Evolutionary conservation across 768 basidiomycete species (phyloP).

Genomic region (Kwoniella dendrophila): DNA sequence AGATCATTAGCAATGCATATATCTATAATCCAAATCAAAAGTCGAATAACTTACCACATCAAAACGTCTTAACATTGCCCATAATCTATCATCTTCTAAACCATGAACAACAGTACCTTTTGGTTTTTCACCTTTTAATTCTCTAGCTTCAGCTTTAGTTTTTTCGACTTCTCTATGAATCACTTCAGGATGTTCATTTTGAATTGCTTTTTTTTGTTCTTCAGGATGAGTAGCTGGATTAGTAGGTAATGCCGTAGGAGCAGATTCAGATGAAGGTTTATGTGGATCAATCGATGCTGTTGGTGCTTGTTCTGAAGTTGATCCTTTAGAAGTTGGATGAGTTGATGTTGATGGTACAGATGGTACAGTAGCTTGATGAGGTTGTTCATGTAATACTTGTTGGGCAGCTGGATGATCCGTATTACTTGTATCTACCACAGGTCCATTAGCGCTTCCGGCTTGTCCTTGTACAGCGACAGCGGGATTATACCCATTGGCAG

Average conservation of each 20-base stretch:
- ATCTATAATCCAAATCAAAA: background rate
- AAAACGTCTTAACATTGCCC: slow-evolving; percentile 55
- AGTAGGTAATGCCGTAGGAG: slow-evolving; percentile 53
- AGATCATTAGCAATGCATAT: too few species aligned
- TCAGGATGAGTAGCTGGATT: slow-evolving; percentile 50
- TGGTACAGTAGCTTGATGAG: slow-evolving; percentile 19
- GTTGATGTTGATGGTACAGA: slow-evolving; percentile 16
- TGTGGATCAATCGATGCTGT: slow-evolving; percentile 45
- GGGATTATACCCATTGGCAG: background rate
- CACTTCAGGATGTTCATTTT: slow-evolving; percentile 49
- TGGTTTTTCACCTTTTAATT: slow-evolving; percentile 47
- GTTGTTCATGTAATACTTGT: slow-evolving; percentile 9
- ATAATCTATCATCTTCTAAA: slow-evolving; percentile 57
- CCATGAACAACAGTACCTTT: slow-evolving; percentile 55
- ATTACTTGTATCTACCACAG: slow-evolving; percentile 10
- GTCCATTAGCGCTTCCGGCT: background rate
- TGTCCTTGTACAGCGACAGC: background rate
- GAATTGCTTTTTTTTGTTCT: slow-evolving; percentile 49
- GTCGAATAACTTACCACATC: slow-evolving; percentile 46
- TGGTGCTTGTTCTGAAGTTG: slow-evolving; percentile 25
- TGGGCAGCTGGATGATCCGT: slow-evolving; percentile 15
- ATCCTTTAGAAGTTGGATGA: slow-evolving; percentile 1
- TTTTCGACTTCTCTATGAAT: slow-evolving; percentile 56
- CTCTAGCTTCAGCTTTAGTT: slow-evolving; percentile 55
- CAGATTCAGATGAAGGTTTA: slow-evolving; percentile 38